Conservation (phyloP, 2,329 filamentous ascomycete genomes). For the Diaporthe humulicola region DNA sequence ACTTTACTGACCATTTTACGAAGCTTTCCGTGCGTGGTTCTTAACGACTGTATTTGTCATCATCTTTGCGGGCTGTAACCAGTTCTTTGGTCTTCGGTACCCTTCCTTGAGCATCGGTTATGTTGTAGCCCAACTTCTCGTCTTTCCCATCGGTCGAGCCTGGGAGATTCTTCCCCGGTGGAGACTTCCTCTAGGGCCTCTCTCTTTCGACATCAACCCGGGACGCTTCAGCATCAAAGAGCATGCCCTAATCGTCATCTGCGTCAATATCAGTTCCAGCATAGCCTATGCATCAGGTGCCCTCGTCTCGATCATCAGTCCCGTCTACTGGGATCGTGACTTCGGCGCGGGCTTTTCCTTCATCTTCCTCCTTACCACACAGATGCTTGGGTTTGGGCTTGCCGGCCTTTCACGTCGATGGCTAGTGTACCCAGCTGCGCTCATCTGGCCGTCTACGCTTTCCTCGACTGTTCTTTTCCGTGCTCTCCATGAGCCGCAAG, state of each 20-base stretch:
- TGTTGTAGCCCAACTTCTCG: slow-evolving; percentile 52
- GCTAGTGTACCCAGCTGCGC: slow-evolving; percentile 51
- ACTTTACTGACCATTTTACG: neutral
- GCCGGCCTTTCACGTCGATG: slow-evolving; percentile 51
- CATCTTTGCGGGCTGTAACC: slow-evolving; percentile 51
- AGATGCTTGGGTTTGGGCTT: slow-evolving; percentile 51
- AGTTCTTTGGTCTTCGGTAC: slow-evolving; percentile 53
- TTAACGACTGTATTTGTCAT: slow-evolving; percentile 49
- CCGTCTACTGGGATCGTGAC: slow-evolving; percentile 51
- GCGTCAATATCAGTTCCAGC: slow-evolving; percentile 48
- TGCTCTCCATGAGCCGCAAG: slow-evolving; percentile 49
- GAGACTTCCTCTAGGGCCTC: slow-evolving; percentile 43
- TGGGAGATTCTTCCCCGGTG: slow-evolving; percentile 49
- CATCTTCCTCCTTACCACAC: slow-evolving; percentile 49
- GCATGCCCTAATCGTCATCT: slow-evolving; percentile 51
- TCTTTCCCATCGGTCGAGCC: slow-evolving; percentile 51
- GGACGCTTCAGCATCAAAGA: slow-evolving; percentile 52
- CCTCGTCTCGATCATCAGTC: slow-evolving; percentile 50
- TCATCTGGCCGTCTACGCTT: slow-evolving; percentile 52
- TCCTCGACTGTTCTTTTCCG: slow-evolving; percentile 52
- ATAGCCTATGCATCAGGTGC: slow-evolving; percentile 45
- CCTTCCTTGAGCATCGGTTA: slow-evolving; percentile 51
- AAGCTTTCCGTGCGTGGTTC: slow-evolving; percentile 49
- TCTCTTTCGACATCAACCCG: slow-evolving; percentile 47
- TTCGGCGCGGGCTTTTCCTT: slow-evolving; percentile 50